Percentiles rank a stretch among this genome's conserved stretches.
phyloP scores from a whole-genome alignment of 345 rosid species.

The Gynandropsis gynandra region DNA sequence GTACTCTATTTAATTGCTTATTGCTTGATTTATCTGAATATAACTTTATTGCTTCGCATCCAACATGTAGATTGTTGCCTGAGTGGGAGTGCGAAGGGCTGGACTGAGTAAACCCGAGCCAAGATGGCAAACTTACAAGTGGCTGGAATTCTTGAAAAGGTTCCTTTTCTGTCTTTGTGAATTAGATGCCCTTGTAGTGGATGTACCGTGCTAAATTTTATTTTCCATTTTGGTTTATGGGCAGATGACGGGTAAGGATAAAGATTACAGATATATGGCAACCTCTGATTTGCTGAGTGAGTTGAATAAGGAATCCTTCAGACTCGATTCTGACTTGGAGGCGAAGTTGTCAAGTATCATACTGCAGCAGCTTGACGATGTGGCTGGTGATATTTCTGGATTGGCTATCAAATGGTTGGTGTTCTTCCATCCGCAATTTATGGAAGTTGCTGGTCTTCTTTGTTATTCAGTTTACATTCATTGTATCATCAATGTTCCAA shows the following conservation, averaged over 20 bases:
- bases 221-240: slow-evolving; percentile 10
- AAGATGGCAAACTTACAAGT: slow-evolving; percentile 83
- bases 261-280: slow-evolving; percentile 98
- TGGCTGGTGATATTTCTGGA: slow-evolving; percentile 98
- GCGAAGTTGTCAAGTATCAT: slow-evolving; percentile 66
- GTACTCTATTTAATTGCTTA: too few species aligned
- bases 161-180: slow-evolving; percentile 18
- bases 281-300: slow-evolving; percentile 95
- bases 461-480: background rate
- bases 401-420: slow-evolving; percentile 94
- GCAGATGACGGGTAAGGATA: slow-evolving; percentile 99
- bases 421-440: slow-evolving; percentile 9
- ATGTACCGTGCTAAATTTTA: background rate
- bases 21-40: too few species aligned
- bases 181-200: background rate
- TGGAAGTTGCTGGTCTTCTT: background rate
- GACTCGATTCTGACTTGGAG: slow-evolving; percentile 82
- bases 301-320: slow-evolving; percentile 80
- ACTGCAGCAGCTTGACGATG: slow-evolving; percentile 93
- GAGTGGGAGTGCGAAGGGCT: slow-evolving; percentile 20
- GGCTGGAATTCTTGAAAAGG: slow-evolving; percentile 90
- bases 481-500: background rate
- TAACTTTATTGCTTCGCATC: too few species aligned
- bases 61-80: slow-evolving; percentile 2
- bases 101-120: slow-evolving; percentile 17